These are phyloP conservation scores for Verticillium albo-atrum DNA, from an alignment of 2,329 filamentous ascomycete genomes.

Conservation along the genomic window DNA sequence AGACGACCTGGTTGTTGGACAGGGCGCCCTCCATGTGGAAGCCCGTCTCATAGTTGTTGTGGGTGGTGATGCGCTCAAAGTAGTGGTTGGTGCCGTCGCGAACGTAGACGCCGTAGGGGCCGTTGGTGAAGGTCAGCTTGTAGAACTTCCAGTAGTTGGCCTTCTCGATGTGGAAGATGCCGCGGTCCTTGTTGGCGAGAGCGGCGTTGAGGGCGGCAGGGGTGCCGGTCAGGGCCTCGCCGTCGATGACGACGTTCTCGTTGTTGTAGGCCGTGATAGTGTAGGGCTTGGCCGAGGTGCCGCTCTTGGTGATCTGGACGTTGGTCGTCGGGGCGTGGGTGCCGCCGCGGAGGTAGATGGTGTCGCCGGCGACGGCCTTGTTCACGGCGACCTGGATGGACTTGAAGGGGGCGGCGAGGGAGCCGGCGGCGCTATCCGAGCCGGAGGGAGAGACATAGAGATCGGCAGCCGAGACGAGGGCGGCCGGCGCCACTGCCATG, in stretches of 20 bases:
- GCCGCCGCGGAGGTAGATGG: constrained; percentile 26
- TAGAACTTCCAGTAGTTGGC: constrained; percentile 41
- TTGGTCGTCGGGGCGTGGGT: constrained; percentile 38
- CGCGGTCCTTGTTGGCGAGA: constrained; percentile 35
- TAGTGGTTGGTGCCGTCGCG: constrained; percentile 30
- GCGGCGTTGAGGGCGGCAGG: constrained; percentile 33
- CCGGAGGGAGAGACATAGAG: constrained; percentile 42
- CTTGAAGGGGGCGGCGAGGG: constrained; percentile 32
- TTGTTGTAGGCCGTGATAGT: constrained; percentile 35
- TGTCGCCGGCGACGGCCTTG: constrained; percentile 39
- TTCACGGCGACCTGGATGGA: constrained; percentile 43
- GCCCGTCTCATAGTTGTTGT: constrained; percentile 33
- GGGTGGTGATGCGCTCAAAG: constrained; percentile 28
- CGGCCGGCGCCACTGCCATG: background rate
- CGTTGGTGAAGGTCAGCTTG: constrained; percentile 30
- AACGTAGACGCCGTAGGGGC: constrained; percentile 30
- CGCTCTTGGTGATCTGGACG: constrained; percentile 41
- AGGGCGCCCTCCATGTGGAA: constrained; percentile 28
- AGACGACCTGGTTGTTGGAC: constrained; percentile 32
- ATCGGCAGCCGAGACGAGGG: constrained; percentile 20
- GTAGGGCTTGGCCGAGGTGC: constrained; percentile 32
- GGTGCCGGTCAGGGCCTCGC: constrained; percentile 33
- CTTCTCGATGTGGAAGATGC: constrained; percentile 40
- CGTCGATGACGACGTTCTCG: constrained; percentile 41
- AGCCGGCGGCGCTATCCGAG: constrained; percentile 30